phyloP scores from a whole-genome alignment of 2,329 filamentous ascomycete species.

The Tolypocladium capitatum region DNA sequence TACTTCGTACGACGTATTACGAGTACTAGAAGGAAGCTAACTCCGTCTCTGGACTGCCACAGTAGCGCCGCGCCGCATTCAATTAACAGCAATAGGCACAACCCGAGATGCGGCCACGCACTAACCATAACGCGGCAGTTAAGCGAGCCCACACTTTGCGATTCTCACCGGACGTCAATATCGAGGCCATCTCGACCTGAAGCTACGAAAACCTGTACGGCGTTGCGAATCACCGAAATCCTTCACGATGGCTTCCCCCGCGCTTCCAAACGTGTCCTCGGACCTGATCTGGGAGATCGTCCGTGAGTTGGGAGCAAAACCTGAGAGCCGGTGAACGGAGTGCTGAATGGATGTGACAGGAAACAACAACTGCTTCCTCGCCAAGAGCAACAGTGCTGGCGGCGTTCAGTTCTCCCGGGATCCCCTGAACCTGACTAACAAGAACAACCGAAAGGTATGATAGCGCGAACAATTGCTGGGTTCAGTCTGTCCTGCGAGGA shows the following conservation, averaged over 20 bases:
- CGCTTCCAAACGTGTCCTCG: constrained; percentile 62
- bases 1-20: too few species aligned
- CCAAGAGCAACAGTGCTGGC: constrained; percentile 72
- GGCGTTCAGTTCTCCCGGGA: constrained; percentile 87
- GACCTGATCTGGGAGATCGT: constrained; percentile 92
- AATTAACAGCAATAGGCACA: constrained; percentile 9
- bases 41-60: background rate
- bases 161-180: constrained; percentile 11
- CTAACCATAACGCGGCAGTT: constrained; percentile 18
- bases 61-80: constrained; percentile 5
- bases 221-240: constrained; percentile 19
- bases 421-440: constrained; percentile 85
- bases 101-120: constrained; percentile 5
- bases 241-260: constrained; percentile 42
- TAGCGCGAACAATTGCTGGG: background rate
- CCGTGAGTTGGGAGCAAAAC: constrained; percentile 54
- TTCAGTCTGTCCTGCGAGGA: background rate
- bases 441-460: constrained; percentile 76
- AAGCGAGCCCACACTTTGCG: constrained; percentile 29
- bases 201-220: constrained; percentile 3
- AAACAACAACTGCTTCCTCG: constrained; percentile 77
- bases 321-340: background rate
- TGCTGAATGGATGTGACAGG: constrained; percentile 35
- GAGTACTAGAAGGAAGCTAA: too few species aligned
- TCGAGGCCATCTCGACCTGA: constrained; percentile 4